Percentiles rank a stretch among this genome's conserved stretches.
These are phyloP conservation scores for Stagonosporopsis chrysanthemi DNA, from an alignment of 2,329 filamentous ascomycete species.

Conservation along the genomic window DNA sequence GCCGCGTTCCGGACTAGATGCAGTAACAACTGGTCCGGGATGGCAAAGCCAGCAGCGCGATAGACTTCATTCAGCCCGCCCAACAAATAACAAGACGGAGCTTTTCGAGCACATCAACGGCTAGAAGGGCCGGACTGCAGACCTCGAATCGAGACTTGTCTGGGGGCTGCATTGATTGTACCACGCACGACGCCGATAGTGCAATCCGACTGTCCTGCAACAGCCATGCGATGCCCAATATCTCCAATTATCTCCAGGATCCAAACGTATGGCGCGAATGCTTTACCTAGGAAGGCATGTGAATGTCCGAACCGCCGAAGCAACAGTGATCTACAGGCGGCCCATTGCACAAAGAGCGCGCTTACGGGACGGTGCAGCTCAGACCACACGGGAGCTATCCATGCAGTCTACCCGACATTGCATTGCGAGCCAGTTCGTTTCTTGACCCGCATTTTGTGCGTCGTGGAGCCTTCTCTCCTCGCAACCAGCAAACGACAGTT, in stretches of 20 bases:
- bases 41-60: background rate
- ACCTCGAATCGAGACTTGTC: conserved; percentile 7
- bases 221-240: background rate
- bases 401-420: conserved; percentile 26
- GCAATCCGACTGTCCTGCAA: conserved; percentile 16
- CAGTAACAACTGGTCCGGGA: background rate
- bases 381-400: conserved; percentile 30
- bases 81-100: background rate
- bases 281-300: background rate
- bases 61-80: background rate
- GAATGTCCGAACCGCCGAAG: conserved; percentile 3
- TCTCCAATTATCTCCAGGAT: background rate
- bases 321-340: conserved; percentile 13
- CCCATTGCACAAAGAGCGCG: conserved; percentile 11
- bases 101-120: conserved; percentile 6
- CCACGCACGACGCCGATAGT: conserved; percentile 12
- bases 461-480: conserved; percentile 28
- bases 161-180: conserved; percentile 13
- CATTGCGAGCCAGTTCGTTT: conserved; percentile 27
- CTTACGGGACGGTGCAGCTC: conserved; percentile 34
- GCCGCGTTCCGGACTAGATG: background rate
- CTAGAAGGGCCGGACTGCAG: conserved; percentile 5
- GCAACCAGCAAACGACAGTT: conserved; percentile 27
- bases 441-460: conserved; percentile 34
- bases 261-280: background rate